Percentiles rank a stretch among this genome's conserved stretches.
phyloP scores from a whole-genome alignment of 208 protist species.

The Acanthamoeba rhysodes region DNA sequence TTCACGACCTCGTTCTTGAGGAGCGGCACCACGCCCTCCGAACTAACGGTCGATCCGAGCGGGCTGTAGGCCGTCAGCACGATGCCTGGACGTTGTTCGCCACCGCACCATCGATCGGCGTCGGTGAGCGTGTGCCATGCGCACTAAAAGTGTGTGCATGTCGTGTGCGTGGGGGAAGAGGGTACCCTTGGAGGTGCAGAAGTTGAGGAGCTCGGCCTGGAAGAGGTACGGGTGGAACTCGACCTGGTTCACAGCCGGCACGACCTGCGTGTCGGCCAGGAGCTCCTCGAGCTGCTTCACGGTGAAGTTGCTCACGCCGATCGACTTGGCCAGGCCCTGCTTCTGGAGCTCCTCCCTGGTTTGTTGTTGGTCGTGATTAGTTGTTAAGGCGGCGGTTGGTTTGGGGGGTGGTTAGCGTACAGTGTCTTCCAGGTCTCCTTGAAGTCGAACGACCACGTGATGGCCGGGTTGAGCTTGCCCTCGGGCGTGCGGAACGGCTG shows the following conservation, averaged over 20 bases:
- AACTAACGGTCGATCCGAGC: constrained; percentile 63
- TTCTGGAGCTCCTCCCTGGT: constrained; percentile 30
- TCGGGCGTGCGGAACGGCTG: background rate
- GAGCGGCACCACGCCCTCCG: background rate
- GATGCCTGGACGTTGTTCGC: constrained; percentile 35
- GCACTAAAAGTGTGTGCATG: no score
- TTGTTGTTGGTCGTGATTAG: background rate
- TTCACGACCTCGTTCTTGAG: constrained; percentile 74
- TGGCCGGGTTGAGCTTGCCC: background rate
- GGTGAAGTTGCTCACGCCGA: constrained; percentile 76
- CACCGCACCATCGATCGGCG: constrained; percentile 36
- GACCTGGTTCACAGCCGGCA: constrained; percentile 69
- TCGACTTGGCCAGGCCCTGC: constrained; percentile 63
- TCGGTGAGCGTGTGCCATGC: no score
- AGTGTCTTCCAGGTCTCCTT: constrained; percentile 53
- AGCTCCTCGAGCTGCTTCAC: constrained; percentile 54
- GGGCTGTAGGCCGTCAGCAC: constrained; percentile 88
- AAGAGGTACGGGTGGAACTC: constrained; percentile 74
- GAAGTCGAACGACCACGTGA: constrained; percentile 28
- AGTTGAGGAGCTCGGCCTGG: constrained; percentile 60
- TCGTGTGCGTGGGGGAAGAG: no score
- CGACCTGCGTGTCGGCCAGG: background rate
- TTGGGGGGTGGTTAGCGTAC: background rate
- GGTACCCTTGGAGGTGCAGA: constrained; percentile 25
- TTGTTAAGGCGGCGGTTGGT: background rate